Evolutionary conservation across 208 protist species (phyloP).

Genomic region (Trypanosomatidae sp.): DNA sequence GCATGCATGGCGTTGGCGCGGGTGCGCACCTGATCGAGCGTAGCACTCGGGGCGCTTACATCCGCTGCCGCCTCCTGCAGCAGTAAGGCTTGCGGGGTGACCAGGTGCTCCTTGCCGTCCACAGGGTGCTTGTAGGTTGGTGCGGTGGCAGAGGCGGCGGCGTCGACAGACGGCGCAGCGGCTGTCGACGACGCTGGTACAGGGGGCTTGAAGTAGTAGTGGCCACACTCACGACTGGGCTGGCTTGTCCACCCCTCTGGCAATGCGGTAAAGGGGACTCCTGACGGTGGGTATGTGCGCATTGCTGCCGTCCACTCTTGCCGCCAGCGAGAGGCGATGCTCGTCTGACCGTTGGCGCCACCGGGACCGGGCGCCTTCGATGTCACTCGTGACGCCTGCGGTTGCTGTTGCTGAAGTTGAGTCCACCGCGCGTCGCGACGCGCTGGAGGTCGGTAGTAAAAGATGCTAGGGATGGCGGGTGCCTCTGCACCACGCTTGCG

Average conservation of each 20-base stretch:
- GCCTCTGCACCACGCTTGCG: slow-evolving; percentile 16
- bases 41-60: slow-evolving; percentile 17
- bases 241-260: slow-evolving; percentile 62
- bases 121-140: slow-evolving; percentile 70
- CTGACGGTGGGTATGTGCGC: slow-evolving; percentile 53
- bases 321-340: slow-evolving; percentile 40
- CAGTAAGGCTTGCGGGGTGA: slow-evolving; percentile 74
- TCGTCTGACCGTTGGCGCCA: not conserved
- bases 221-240: slow-evolving; percentile 52
- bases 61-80: slow-evolving; percentile 22
- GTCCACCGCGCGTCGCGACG: slow-evolving; percentile 14
- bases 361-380: not conserved
- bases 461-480: slow-evolving; percentile 12
- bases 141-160: slow-evolving; percentile 5
- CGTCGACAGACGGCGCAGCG: not conserved
- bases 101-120: slow-evolving; percentile 63
- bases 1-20: slow-evolving; percentile 28
- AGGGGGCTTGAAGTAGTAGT: slow-evolving; percentile 68
- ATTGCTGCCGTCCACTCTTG: slow-evolving; percentile 60
- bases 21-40: slow-evolving; percentile 22
- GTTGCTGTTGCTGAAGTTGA: slow-evolving; percentile 1
- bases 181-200: not conserved
- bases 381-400: not conserved
- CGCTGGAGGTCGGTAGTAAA: slow-evolving; percentile 25
- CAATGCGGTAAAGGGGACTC: slow-evolving; percentile 55